These are phyloP conservation scores for Thraustochytrium sp. DNA, from an alignment of 352 stramenopile species.

Conservation along the genomic window DNA sequence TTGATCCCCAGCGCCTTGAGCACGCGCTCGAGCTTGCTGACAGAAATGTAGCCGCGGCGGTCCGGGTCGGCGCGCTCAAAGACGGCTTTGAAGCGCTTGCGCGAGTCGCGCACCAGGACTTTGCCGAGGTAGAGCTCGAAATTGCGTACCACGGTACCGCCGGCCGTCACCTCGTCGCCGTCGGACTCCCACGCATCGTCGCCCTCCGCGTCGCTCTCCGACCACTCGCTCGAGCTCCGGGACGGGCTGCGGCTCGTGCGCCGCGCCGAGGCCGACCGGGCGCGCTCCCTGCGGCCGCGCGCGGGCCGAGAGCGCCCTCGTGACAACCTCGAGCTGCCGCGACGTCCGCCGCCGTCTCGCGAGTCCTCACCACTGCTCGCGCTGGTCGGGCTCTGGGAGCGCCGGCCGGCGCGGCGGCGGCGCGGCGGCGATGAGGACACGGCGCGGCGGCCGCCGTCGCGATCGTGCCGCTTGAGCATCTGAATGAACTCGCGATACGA, in stretches of 20 bases:
- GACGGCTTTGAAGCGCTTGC: conserved; percentile 8
- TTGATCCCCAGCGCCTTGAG: neutral
- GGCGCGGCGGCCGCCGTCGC: no score
- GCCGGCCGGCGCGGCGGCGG: neutral
- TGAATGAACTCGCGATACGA: conserved; percentile 20
- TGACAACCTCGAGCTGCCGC: neutral
- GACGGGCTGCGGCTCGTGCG: neutral
- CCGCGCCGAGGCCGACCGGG: no score
- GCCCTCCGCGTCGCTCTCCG: neutral
- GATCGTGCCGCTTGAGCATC: neutral
- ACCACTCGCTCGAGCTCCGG: neutral
- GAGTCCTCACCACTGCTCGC: neutral
- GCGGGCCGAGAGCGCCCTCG: neutral
- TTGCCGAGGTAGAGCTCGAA: conserved; percentile 27
- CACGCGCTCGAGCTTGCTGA: neutral
- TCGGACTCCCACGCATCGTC: conserved; percentile 15
- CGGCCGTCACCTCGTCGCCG: neutral
- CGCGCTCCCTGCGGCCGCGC: no score
- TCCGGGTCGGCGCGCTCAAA: conserved; percentile 2
- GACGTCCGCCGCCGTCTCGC: neutral
- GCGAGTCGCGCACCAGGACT: neutral
- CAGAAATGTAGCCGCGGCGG: neutral
- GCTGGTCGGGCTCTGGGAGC: no score
- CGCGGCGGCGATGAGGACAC: neutral
- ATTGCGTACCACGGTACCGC: neutral